These are phyloP conservation scores for Lactifluus echinatus DNA, from an alignment of 768 basidiomycete species.

Conservation along the genomic window DNA sequence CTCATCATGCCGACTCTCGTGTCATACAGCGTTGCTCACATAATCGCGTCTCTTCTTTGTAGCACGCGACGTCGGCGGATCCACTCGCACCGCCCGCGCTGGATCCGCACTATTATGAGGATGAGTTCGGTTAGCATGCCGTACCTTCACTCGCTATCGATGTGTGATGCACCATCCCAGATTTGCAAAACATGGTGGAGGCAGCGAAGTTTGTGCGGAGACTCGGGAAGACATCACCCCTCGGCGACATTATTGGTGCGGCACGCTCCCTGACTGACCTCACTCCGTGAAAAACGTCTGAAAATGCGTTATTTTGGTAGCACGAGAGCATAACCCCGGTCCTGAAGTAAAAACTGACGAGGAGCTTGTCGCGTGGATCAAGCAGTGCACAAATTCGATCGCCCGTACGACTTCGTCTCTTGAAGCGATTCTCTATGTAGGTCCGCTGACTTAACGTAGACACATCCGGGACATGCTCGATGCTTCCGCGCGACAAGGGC, in stretches of 20 bases:
- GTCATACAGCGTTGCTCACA: not conserved
- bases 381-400: not conserved
- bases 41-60: not conserved
- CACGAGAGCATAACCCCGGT: conserved; percentile 28
- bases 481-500: conserved; percentile 42
- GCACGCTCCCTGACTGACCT: too few species aligned
- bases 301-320: conserved; percentile 10
- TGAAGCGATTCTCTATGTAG: conserved; percentile 15
- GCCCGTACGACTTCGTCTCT: conserved; percentile 14
- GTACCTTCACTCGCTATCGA: not conserved
- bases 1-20: not conserved
- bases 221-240: conserved; percentile 22
- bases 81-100: conserved; percentile 25
- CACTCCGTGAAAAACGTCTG: not conserved
- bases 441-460: conserved; percentile 27
- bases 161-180: conserved; percentile 10
- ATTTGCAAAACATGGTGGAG: conserved; percentile 27
- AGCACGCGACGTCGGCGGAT: conserved; percentile 28
- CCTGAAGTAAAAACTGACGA: conserved; percentile 25
- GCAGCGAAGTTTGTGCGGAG: conserved; percentile 25
- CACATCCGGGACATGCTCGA: conserved; percentile 40
- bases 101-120: conserved; percentile 29
- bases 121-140: conserved; percentile 26
- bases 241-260: conserved; percentile 23
- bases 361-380: conserved; percentile 20